A percentile compares a stretch with the other conserved stretches of the same genome.
Conservation (phyloP, 129 eudicot genomes). For the Heracleum sosnowskyi region DNA sequence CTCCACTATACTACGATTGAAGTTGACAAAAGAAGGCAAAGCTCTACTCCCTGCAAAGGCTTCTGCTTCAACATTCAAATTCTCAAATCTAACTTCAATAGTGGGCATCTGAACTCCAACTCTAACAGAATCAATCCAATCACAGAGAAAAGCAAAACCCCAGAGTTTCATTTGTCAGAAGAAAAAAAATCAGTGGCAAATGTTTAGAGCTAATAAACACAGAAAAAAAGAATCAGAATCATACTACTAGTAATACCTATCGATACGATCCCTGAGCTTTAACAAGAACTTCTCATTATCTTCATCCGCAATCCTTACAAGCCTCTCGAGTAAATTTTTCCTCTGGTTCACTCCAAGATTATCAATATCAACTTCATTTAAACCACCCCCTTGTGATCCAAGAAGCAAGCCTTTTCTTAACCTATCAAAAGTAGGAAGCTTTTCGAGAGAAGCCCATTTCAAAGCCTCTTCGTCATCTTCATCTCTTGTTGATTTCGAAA, state of each 20-base stretch:
- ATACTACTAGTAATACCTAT: conserved; percentile 24
- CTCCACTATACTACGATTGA: conserved; percentile 40
- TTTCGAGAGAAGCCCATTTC: conserved; percentile 89
- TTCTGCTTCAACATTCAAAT: conserved; percentile 61
- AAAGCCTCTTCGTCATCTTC: conserved; percentile 85
- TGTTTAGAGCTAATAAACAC: neutral
- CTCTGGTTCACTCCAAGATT: conserved; percentile 46
- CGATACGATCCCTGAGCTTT: conserved; percentile 49
- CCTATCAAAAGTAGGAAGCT: conserved; percentile 76
- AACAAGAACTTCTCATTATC: conserved; percentile 63
- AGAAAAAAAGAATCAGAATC: neutral
- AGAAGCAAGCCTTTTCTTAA: conserved; percentile 62
- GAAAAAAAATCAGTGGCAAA: neutral
- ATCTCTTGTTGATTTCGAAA: conserved; percentile 43
- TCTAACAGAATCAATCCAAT: conserved; percentile 22
- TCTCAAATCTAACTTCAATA: conserved; percentile 67
- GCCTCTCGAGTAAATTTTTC: conserved; percentile 45
- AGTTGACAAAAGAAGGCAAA: conserved; percentile 60
- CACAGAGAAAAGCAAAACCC: neutral
- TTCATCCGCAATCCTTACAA: conserved; percentile 48
- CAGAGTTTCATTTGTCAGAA: neutral
- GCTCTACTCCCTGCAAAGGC: conserved; percentile 69
- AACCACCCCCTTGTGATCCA: conserved; percentile 40
- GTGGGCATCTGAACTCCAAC: conserved; percentile 82
- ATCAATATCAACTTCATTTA: conserved; percentile 42